These are phyloP conservation scores for Eremochloa ophiuroides DNA, from an alignment of 176 grass and related monocot species.

Conservation along the genomic window DNA sequence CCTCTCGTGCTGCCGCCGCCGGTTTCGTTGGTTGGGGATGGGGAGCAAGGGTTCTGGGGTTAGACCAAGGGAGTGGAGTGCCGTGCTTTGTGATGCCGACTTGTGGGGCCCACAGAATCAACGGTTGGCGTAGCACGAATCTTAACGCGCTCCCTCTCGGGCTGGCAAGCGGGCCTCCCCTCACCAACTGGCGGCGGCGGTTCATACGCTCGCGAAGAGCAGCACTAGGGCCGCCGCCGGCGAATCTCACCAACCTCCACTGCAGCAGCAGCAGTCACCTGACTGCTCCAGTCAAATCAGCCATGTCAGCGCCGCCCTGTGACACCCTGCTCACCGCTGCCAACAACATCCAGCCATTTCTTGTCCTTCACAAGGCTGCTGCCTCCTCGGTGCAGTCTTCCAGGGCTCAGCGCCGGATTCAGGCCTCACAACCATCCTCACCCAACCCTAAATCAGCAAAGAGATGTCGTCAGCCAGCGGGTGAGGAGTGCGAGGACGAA, in stretches of 20 bases:
- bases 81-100: neutral
- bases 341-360: slow-evolving; percentile 61
- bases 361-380: slow-evolving; percentile 61
- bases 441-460: slow-evolving; percentile 39
- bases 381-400: neutral
- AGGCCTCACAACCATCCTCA: slow-evolving; percentile 23
- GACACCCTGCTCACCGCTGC: slow-evolving; percentile 22
- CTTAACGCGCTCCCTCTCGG: neutral
- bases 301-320: neutral
- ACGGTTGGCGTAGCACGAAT: neutral
- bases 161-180: neutral
- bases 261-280: neutral
- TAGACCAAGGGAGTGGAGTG: neutral
- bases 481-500: neutral
- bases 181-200: neutral
- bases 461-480: neutral
- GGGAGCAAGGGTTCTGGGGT: neutral
- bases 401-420: neutral
- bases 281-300: neutral
- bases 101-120: neutral
- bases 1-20: neutral
- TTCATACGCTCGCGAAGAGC: neutral
- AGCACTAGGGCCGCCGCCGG: neutral
- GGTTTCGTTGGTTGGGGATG: neutral
- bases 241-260: neutral